Base-by-base conservation (phyloP, 2,329 filamentous ascomycete genomes). In the Phoma sp. region DNA sequence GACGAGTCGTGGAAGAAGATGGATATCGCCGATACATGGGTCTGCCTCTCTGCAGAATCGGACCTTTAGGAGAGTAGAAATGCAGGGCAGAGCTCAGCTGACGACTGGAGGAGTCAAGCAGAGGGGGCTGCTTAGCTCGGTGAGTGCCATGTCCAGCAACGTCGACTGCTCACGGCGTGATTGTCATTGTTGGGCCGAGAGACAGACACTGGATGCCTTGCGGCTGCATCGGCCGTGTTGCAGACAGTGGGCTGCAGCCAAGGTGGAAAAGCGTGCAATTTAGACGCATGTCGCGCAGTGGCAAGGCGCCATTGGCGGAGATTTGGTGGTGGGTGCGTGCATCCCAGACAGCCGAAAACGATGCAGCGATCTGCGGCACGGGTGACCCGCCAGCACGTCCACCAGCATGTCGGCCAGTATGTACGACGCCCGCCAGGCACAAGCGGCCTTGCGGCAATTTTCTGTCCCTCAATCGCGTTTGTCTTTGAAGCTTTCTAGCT, bases 281-380 rank as follows among this genome's bases (percentile, higher is more conserved):
- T 35, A 10, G 33, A 19, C 17, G 9, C 24, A 24, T 13, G 39
- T 36, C 24, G 43, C 32, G 35, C 37, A 43, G 32, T 45, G 19
- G 22, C 21, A 29, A 32, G 3, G 33, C 22, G 22, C 37, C 9
- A 47, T 51, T 56, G 47, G 53, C 47, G 25, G 37, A 33, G 24
- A 17, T 27, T 38, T 44, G 22, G 41, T 27, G 43, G 24, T 47
- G 53, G 32, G 10, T 17, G 32, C 29, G 35, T 54, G 51, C 44
- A 38, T 19, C 24, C 38, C 8, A 46, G 47, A 46, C 46, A 51
- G 15, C 52, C 46, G 52, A 50, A 43, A 37, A 55, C 32, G 46
- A 51, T 41, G 46, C 52, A 55, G 52, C 41, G 52, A 55, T 55
- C 46, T 55, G 21, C 52, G 52, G 52, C 45, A 45, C 51, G 51